phyloP scores from a whole-genome alignment of 495 filamentous ascomycete species.

The Podospora appendiculata region DNA sequence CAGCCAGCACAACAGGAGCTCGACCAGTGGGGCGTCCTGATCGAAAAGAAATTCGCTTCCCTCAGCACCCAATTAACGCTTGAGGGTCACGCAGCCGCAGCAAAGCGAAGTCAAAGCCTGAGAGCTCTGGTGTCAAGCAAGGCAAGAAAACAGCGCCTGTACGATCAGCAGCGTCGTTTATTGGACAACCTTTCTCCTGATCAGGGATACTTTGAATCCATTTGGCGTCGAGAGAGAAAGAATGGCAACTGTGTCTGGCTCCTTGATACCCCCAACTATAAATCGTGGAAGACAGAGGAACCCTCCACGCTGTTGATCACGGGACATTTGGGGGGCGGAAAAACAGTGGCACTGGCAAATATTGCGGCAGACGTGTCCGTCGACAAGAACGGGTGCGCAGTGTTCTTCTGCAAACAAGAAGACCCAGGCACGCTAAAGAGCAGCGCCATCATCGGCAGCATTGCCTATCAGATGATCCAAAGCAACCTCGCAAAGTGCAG shows the following conservation, averaged over 20 bases:
- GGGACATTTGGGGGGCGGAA: neutral
- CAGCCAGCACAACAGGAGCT: neutral
- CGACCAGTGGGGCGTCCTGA: neutral
- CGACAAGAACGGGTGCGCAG: neutral
- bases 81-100: neutral
- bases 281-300: neutral
- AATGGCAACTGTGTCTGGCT: neutral
- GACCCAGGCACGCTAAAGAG: neutral
- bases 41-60: neutral
- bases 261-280: neutral
- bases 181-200: neutral
- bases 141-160: neutral
- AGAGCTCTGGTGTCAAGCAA: neutral
- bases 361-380: neutral
- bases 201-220: neutral
- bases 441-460: neutral
- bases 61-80: neutral
- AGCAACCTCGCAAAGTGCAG: neutral
- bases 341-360: neutral
- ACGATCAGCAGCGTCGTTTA: neutral
- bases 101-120: neutral
- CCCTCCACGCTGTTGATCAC: neutral
- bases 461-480: neutral
- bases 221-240: slow-evolving; percentile 2
- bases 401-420: slow-evolving; percentile 4